Conservation (phyloP, 2,329 filamentous ascomycete genomes). For the Trematosphaeria pertusa region DNA sequence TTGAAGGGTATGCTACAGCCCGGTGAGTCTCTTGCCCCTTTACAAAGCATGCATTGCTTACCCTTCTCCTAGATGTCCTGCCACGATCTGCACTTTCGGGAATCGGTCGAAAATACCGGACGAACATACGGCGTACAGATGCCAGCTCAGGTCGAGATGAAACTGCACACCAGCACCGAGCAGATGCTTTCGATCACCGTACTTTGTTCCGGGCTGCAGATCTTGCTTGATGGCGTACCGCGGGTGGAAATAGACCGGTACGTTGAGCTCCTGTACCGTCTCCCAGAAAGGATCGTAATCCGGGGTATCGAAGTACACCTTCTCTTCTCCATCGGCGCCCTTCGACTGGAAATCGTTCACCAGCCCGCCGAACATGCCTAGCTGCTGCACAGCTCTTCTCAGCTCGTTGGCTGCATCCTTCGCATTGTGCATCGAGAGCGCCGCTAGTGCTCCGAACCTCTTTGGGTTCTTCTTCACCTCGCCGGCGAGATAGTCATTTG, state of each 20-base stretch:
- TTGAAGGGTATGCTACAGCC: conserved; percentile 53
- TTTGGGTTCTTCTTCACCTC: conserved; percentile 37
- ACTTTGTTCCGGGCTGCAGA: conserved; percentile 32
- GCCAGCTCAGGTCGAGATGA: conserved; percentile 54
- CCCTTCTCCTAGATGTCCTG: conserved; percentile 54
- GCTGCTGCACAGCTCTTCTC: conserved; percentile 36
- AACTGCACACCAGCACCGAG: conserved; percentile 42
- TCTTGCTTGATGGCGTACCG: conserved; percentile 38
- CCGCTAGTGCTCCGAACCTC: conserved; percentile 35
- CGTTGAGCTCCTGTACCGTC: conserved; percentile 39
- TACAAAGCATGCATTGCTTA: conserved; percentile 9
- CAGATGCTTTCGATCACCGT: conserved; percentile 36
- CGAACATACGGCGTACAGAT: conserved; percentile 55
- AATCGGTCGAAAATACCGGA: conserved; percentile 54
- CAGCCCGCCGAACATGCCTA: conserved; percentile 68
- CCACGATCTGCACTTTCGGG: conserved; percentile 51
- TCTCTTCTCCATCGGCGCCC: conserved; percentile 35
- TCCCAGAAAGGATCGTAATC: conserved; percentile 43
- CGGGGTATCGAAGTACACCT: conserved; percentile 42
- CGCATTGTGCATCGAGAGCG: conserved; percentile 44
- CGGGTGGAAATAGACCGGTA: conserved; percentile 45
- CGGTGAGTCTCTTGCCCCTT: conserved; percentile 7
- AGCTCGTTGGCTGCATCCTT: conserved; percentile 39
- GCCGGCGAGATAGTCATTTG: conserved; percentile 35
- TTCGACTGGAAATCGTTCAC: conserved; percentile 51